phyloP scores from a whole-genome alignment of 371 early-diverging fungal species.

The Rhizomucor pusillus region DNA sequence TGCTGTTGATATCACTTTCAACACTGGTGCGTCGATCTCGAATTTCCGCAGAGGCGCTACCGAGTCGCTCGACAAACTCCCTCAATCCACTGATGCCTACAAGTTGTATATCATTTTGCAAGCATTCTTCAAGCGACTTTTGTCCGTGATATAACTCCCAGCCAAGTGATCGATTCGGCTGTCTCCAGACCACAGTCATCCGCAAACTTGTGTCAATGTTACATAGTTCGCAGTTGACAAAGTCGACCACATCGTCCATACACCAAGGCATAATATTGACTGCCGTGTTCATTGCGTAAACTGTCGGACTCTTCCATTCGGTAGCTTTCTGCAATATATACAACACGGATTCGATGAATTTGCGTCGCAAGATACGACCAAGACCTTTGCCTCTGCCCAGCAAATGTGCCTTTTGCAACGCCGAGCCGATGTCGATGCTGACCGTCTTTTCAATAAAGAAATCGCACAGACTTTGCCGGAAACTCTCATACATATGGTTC shows the following conservation, averaged over 20 bases:
- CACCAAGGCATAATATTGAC: slow-evolving; percentile 39
- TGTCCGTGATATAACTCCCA: slow-evolving; percentile 36
- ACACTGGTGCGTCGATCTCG: slow-evolving; percentile 38
- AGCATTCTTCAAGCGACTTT: slow-evolving; percentile 13
- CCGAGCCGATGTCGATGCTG: slow-evolving; percentile 35
- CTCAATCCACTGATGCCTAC: slow-evolving; percentile 58
- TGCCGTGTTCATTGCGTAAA: slow-evolving; percentile 44
- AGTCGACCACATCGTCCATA: slow-evolving; percentile 41
- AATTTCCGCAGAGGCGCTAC: slow-evolving; percentile 14
- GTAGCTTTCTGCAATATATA: slow-evolving; percentile 51
- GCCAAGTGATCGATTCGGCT: slow-evolving; percentile 7
- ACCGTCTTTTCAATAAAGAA: slow-evolving; percentile 70
- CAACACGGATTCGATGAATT: slow-evolving; percentile 55
- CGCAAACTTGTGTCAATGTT: slow-evolving; percentile 29
- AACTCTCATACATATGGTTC: slow-evolving; percentile 55
- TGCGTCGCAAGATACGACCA: slow-evolving; percentile 33
- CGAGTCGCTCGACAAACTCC: slow-evolving; percentile 52
- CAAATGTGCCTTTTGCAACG: slow-evolving; percentile 16
- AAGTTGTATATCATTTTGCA: slow-evolving; percentile 43
- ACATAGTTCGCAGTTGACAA: slow-evolving; percentile 31
- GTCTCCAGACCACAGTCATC: slow-evolving; percentile 40
- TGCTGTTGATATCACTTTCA: slow-evolving; percentile 41
- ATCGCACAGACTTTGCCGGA: slow-evolving; percentile 65
- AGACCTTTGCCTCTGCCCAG: slow-evolving; percentile 7
- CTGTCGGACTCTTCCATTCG: slow-evolving; percentile 56